Evolutionary conservation across 192 early-diverging fungal species (phyloP).

Genomic region (Umbelopsis ramanniana): DNA sequence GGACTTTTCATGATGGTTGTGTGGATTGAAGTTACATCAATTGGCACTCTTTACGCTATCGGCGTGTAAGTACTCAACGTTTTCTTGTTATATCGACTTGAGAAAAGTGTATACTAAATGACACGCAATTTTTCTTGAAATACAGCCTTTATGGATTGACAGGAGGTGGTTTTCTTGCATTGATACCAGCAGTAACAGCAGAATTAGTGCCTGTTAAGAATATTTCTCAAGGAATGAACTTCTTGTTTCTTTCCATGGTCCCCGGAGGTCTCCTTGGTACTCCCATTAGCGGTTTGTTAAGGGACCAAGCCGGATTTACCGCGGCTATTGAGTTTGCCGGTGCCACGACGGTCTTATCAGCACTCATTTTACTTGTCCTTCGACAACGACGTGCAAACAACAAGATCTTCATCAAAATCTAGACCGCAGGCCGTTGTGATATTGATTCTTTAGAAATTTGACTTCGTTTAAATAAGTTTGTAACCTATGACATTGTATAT

Average conservation of each 20-base stretch:
- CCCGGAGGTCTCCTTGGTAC: slow-evolving; percentile 44
- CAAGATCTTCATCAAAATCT: slow-evolving; percentile 29
- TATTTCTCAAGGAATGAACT: slow-evolving; percentile 41
- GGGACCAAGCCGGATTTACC: slow-evolving; percentile 27
- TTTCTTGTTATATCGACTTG: background rate
- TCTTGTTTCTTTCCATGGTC: slow-evolving; percentile 41
- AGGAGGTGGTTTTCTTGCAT: slow-evolving; percentile 46
- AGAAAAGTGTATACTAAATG: background rate
- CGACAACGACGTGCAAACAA: slow-evolving; percentile 25
- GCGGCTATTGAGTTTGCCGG: slow-evolving; percentile 44
- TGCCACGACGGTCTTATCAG: slow-evolving; percentile 22
- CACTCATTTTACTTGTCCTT: slow-evolving; percentile 36
- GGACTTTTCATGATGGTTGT: slow-evolving; percentile 19
- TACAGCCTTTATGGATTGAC: slow-evolving; percentile 28
- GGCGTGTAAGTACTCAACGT: background rate
- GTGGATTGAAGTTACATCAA: slow-evolving; percentile 46
- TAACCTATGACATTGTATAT: no score
- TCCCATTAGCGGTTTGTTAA: slow-evolving; percentile 37
- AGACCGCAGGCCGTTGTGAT: background rate
- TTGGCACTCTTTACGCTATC: slow-evolving; percentile 30
- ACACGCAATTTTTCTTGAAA: background rate
- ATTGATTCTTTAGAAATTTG: no score
- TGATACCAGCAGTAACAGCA: slow-evolving; percentile 51
- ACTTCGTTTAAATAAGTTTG: no score
- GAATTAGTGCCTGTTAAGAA: slow-evolving; percentile 56